Base-by-base conservation (phyloP, 2,329 filamentous ascomycete genomes). In the Pseudogymnoascus sp. region DNA sequence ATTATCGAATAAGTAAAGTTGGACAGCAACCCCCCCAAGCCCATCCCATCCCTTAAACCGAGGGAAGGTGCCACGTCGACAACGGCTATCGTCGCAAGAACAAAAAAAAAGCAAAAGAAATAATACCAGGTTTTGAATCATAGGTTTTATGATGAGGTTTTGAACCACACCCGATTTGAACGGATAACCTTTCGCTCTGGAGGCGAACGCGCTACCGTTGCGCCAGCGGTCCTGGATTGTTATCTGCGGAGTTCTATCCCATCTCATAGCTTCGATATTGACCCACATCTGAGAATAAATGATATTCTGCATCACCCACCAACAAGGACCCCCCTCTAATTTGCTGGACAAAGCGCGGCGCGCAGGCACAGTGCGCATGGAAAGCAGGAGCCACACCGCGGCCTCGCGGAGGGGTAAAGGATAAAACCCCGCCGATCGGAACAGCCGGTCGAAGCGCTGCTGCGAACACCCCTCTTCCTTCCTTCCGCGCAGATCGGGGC, bases 151-250 rank as follows among this genome's bases (percentile, higher is more conserved):
- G 50, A 57, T 57, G 59, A 61, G 59, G 59, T 40, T 61, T 61
- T 61, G 59, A 61, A 61, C 59, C 59, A 61, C 59, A 61, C 59
- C 59, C 59, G 59, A 61, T 61, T 61, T 61, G 59, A 61, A 61
- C 59, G 59, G 59, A 61, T 61, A 61, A 61, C 59, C 59, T 61
- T 61, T 61, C 59, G 38, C 59, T 61, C 59, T 61, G 59, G 59
- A 61, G 59, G 59, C 59, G 59, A 61, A 61, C 59, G 59, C 59
- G 59, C 59, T 61, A 61, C 59, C 59, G 59, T 61, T 61, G 59
- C 59, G 59, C 59, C 38, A 61, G 59, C 59, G 38, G 59, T 59
- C 50, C 50, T 59, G 31, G 50, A 31, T 53, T 33, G 28, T 57
- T 57, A 57, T 57, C n/a, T 57, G 50, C 15, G 28, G 17, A 21